Conservation (phyloP, 2,329 filamentous ascomycete genomes). For the Pseudopyrenochaeta lycopersici region DNA sequence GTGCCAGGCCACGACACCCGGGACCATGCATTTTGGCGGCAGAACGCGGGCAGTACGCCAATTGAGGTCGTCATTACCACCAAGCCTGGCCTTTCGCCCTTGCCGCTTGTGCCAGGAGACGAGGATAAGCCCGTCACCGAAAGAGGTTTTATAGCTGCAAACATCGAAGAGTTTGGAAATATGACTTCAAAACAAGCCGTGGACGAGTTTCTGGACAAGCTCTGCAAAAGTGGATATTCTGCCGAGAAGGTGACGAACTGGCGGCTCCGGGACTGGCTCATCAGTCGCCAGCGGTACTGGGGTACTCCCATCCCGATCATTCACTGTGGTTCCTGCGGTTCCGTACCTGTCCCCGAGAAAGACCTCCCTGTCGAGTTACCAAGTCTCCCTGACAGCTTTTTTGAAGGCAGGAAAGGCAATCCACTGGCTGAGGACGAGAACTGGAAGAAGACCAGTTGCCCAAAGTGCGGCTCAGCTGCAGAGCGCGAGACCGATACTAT, state of each 20-base stretch:
- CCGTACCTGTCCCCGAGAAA: constrained; percentile 78
- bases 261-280: constrained; percentile 87
- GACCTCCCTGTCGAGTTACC: constrained; percentile 82
- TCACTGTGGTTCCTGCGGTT: constrained; percentile 79
- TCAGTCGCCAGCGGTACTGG: constrained; percentile 94
- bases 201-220: constrained; percentile 63
- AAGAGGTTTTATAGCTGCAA: constrained; percentile 72
- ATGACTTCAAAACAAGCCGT: constrained; percentile 71
- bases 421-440: constrained; percentile 75
- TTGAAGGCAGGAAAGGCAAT: constrained; percentile 76
- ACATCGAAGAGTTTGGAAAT: constrained; percentile 72
- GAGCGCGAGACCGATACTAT: constrained; percentile 91
- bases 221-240: constrained; percentile 61
- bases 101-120: constrained; percentile 41
- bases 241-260: constrained; percentile 75
- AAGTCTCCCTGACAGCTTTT: constrained; percentile 72
- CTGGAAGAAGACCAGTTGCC: constrained; percentile 80
- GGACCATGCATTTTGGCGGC: constrained; percentile 82
- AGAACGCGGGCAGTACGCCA: constrained; percentile 69
- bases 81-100: constrained; percentile 9
- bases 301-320: constrained; percentile 89
- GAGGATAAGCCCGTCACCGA: constrained; percentile 66
- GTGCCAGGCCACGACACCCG: constrained; percentile 85
- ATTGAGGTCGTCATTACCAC: constrained; percentile 65
- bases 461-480: constrained; percentile 74